phyloP scores from a whole-genome alignment of 768 basidiomycete genomes.

The Phanerochaete sordida region DNA sequence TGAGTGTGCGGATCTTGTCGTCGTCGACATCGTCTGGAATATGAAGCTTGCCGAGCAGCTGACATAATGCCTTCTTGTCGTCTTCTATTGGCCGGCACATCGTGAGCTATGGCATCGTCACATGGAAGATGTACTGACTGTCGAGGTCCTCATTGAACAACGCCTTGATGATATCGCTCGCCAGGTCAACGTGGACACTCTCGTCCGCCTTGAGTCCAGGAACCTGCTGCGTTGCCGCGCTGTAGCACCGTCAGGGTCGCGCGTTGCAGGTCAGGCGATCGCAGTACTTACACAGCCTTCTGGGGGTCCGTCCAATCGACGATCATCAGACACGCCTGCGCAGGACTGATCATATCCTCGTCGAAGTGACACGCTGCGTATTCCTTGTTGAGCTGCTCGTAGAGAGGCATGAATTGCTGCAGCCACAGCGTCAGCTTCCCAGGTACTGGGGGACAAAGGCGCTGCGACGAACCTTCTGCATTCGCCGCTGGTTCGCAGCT shows the following conservation, averaged over 20 bases:
- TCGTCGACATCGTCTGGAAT: slow-evolving; percentile 72
- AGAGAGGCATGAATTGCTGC: slow-evolving; percentile 71
- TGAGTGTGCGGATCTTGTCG: slow-evolving; percentile 58
- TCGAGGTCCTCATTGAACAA: slow-evolving; percentile 46
- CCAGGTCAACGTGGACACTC: slow-evolving; percentile 53
- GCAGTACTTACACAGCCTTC: slow-evolving; percentile 51
- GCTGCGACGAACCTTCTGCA: slow-evolving; percentile 54
- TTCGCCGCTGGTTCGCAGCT: slow-evolving; percentile 63
- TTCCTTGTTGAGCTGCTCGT: slow-evolving; percentile 53
- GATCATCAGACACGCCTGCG: slow-evolving; percentile 75
- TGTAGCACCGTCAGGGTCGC: background rate
- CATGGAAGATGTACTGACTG: slow-evolving; percentile 37
- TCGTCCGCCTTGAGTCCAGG: slow-evolving; percentile 37
- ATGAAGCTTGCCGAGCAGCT: slow-evolving; percentile 47
- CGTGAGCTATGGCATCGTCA: background rate
- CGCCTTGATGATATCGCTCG: slow-evolving; percentile 45
- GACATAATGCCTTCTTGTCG: slow-evolving; percentile 44
- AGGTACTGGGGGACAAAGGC: background rate
- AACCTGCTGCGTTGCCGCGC: slow-evolving; percentile 32
- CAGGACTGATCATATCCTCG: slow-evolving; percentile 67
- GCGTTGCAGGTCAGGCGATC: background rate
- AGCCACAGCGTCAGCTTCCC: background rate
- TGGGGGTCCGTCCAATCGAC: slow-evolving; percentile 87
- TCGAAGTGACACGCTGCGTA: slow-evolving; percentile 67
- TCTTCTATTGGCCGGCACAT: slow-evolving; percentile 31